These are phyloP conservation scores for Ramaria rubella DNA, from an alignment of 768 basidiomycete genomes.

Conservation along the genomic window DNA sequence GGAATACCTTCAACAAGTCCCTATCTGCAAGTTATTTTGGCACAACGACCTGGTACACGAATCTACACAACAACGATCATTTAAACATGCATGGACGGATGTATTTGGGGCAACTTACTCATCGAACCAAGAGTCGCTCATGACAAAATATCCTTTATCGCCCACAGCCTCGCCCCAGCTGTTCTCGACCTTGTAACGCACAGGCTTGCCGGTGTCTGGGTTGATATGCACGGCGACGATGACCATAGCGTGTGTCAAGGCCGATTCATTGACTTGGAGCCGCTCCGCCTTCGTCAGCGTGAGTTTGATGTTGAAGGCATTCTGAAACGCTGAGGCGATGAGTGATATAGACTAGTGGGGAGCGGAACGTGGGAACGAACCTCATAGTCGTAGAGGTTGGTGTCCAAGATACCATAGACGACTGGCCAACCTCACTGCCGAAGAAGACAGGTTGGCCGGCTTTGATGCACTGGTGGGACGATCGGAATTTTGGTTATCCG, in stretches of 20 bases:
- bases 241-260: conserved; percentile 96
- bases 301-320: conserved; percentile 76
- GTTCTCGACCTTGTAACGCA: conserved; percentile 97
- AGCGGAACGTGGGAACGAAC: conserved; percentile 33
- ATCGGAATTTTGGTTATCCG: neutral
- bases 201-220: conserved; percentile 52
- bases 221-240: conserved; percentile 91
- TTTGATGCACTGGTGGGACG: conserved; percentile 53
- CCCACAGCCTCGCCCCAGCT: conserved; percentile 79
- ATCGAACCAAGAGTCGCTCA: conserved; percentile 90
- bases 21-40: conserved; percentile 73
- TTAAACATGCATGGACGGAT: conserved; percentile 3
- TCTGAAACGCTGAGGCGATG: conserved; percentile 38
- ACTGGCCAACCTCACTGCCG: conserved; percentile 93
- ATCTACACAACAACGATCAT: conserved; percentile 35
- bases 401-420: conserved; percentile 86
- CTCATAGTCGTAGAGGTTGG: conserved; percentile 75
- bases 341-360: neutral
- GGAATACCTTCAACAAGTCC: conserved; percentile 75
- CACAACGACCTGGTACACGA: conserved; percentile 90
- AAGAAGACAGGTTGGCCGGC: conserved; percentile 90
- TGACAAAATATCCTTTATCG: conserved; percentile 84
- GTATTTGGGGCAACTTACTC: conserved; percentile 45
- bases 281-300: conserved; percentile 82
- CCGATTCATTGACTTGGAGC: conserved; percentile 71